Conservation (phyloP, 768 basidiomycete genomes). For the Boletus sensibilis region DNA sequence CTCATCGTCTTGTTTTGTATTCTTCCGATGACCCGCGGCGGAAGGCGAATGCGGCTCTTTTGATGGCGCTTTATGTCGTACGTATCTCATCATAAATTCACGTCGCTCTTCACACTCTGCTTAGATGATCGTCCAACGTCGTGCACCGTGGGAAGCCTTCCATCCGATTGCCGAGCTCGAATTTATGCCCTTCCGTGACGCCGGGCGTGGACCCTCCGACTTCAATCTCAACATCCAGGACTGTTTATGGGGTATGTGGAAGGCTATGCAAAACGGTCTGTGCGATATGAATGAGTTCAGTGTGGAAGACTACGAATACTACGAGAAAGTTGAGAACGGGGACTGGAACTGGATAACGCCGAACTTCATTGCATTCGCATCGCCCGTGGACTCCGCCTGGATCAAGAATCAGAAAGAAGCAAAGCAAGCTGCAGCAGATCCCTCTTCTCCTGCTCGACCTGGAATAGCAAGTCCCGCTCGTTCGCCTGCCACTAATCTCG, state of each 20-base stretch:
- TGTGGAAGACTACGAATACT: conserved; percentile 89
- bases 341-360: conserved; percentile 97
- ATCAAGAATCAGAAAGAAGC: conserved; percentile 73
- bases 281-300: conserved; percentile 95
- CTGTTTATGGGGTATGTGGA: conserved; percentile 85
- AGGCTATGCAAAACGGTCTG: conserved; percentile 86
- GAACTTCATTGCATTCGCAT: conserved; percentile 91
- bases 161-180: conserved; percentile 89
- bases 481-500: conserved; percentile 42
- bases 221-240: conserved; percentile 94
- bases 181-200: conserved; percentile 95
- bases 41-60: conserved; percentile 93
- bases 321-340: conserved; percentile 93
- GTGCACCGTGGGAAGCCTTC: conserved; percentile 92
- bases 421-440: conserved; percentile 37
- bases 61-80: conserved; percentile 92
- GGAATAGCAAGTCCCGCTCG: conserved; percentile 23
- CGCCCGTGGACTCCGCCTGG: conserved; percentile 80
- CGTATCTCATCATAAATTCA: conserved; percentile 32
- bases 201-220: conserved; percentile 88
- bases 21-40: conserved; percentile 79
- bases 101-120: conserved; percentile 19
- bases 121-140: conserved; percentile 90
- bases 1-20: conserved; percentile 83
- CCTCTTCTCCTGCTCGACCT: conserved; percentile 29